Evolutionary conservation across 495 filamentous ascomycete genomes (phyloP).

Genomic region (Neurospora hispaniola): DNA sequence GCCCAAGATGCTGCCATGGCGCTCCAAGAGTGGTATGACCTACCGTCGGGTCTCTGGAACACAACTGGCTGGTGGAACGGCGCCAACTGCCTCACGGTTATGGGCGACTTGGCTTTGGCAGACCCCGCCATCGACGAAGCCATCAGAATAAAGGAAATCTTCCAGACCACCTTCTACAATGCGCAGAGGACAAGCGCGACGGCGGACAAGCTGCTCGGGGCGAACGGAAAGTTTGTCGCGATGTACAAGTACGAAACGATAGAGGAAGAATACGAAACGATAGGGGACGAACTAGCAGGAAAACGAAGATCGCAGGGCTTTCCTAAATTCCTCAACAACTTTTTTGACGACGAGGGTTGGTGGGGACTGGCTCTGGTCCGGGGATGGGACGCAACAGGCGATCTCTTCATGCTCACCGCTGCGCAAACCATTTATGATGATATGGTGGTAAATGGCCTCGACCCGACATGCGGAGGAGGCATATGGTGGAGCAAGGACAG

Average conservation of each 20-base stretch:
- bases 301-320: constrained; percentile 18
- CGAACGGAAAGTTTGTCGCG: constrained; percentile 21
- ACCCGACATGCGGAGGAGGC: constrained; percentile 49
- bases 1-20: constrained; percentile 35
- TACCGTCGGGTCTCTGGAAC: constrained; percentile 50
- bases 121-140: constrained; percentile 15
- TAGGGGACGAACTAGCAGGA: too few relatives aligned
- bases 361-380: constrained; percentile 61
- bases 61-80: constrained; percentile 69
- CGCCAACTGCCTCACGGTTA: constrained; percentile 54
- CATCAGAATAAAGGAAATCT: constrained; percentile 26
- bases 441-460: constrained; percentile 45
- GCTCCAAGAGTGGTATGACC: constrained; percentile 57
- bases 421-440: constrained; percentile 52
- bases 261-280: constrained; percentile 5
- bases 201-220: constrained; percentile 21
- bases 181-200: constrained; percentile 26
- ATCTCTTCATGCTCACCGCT: constrained; percentile 41
- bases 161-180: constrained; percentile 31
- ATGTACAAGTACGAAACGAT: constrained; percentile 16
- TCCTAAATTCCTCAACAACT: constrained; percentile 48
- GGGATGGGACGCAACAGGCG: constrained; percentile 50
- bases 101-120: constrained; percentile 49
- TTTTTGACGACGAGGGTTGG: constrained; percentile 65
- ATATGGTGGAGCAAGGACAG: constrained; percentile 58